Evolutionary conservation across 495 filamentous ascomycete genomes (phyloP).

Genomic region (Penicillium desertorum): DNA sequence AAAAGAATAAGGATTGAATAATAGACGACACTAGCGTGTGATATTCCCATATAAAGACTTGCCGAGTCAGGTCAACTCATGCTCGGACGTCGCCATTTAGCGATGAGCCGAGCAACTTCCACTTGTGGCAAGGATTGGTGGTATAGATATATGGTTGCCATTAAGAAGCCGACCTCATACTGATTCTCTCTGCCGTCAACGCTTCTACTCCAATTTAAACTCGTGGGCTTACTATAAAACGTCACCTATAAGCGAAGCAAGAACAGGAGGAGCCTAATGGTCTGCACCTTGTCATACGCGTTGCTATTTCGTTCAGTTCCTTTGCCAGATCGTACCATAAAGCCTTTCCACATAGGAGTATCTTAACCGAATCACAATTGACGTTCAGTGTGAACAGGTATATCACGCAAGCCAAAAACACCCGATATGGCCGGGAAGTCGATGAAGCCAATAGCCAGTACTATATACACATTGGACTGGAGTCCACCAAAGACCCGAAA

Average conservation of each 20-base stretch:
- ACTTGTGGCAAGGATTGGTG: not conserved
- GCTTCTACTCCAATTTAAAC: not conserved
- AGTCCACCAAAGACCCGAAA: not conserved
- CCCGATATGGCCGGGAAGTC: not conserved
- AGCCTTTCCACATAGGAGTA: too few species aligned
- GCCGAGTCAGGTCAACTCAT: not conserved
- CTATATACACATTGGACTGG: constrained; percentile 10
- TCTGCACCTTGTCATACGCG: too few species aligned
- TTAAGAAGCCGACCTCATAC: not conserved
- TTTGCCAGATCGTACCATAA: too few species aligned
- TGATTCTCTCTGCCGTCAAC: not conserved
- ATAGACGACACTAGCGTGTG: not conserved
- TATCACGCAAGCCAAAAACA: not conserved
- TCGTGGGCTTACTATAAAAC: too few species aligned
- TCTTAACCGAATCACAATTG: too few species aligned
- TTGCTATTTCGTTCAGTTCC: too few species aligned
- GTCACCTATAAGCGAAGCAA: too few species aligned
- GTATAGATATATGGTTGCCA: not conserved
- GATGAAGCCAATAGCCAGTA: not conserved
- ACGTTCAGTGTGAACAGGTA: too few species aligned
- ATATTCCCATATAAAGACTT: not conserved
- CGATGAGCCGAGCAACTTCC: not conserved
- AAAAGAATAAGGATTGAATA: not conserved
- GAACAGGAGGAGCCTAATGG: too few species aligned
- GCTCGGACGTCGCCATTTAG: not conserved